Base-by-base conservation (phyloP, 345 rosid genomes). In the Eucalyptus marginata region DNA sequence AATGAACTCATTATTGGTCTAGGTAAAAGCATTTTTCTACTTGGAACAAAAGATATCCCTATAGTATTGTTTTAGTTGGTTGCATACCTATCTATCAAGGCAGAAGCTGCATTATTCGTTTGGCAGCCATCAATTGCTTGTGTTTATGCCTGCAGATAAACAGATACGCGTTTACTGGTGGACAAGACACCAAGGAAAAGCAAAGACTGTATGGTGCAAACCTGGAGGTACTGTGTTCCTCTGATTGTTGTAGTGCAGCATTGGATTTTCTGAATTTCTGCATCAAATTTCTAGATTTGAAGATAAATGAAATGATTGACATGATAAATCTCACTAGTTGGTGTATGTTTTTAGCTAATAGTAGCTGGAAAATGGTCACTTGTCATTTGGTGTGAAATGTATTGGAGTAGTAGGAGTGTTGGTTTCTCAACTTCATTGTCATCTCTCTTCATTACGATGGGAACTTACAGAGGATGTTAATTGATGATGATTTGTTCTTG, bases 101-200 rank as follows among this genome's bases (percentile, higher is more conserved):
- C 3, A 1, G 2, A 76, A 76, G 83, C 83, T 40, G 27, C 83
- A 40, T 20, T 40, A 36, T 76, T 76, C 29, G 3, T 76, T 76
- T 76, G 47, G 47, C 1, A 0, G 14, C 49, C 88, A 46, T 81
- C 29, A 12, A 15, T 89, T 58, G 51, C 56, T 79, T 91, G 40
- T 59, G 49, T 85, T 84, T 20, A 49, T 59, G 84, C 90, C 52
- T 86, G 91, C 93, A 97, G 99, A 92, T 96, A 92, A 95, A 95
- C 93, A 95, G 89, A 87, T 92, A 94, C 47, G 99, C 99, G 6
- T 96, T 95, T 92, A 94, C 96, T 87, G 99, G 99, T 13, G 97
- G 99, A 44, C 99, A 92, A 91, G 98, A 96, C 83, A 90, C 96
- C 62, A 54, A 94, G 31, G 96, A 96, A 88, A 95, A 95, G 90